Base-by-base conservation (phyloP, 176 grass and related monocot genomes). In the Pontederia paniculata region DNA sequence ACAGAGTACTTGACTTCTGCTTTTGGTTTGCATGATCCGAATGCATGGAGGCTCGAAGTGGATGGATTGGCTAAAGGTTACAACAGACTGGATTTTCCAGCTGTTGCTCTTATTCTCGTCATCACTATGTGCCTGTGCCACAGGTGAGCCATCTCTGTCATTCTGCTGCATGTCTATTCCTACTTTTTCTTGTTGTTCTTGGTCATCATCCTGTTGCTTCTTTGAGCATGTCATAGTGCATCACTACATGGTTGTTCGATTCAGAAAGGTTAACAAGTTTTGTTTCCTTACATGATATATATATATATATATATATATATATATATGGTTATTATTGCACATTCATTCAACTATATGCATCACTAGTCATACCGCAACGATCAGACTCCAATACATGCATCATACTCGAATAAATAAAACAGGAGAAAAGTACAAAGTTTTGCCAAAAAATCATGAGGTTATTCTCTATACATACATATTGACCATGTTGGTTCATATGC, bases 121-220 rank as follows among this genome's bases (percentile, higher is more conserved):
- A 37, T 72, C 25, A 72, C 69, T 23, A 17, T 72, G 41, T 72
- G 69, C 48, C 31, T 72, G 18, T 72, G 69, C 31, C 55, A 72
- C 57, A 61, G 69, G 69, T 72, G 52, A 22, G 45, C 28, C 18
- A 21, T 19, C 22, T 13, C 20, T n/a, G 20, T 53, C 16, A 9
- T 43, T 50, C 2, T 14, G 5, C 17, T 21, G 18, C 12, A 28
- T 2, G 9, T 2, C 63, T 66, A 8, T 31, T 17, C n/a, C 21
- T 19, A 17, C 48, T 53, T 2, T 17, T n/a, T n/a, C n/a, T n/a
- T n/a, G n/a, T n/a, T n/a, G n/a, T n/a, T 20, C 1, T 44, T 19
- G 16, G 21, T 19, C 10, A 42, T 13, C 5, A 13, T 7, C 48
- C 8, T 17, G 48, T 13, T 4, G 13, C 48, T 50, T 13, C 48